These are phyloP conservation scores for Ballota nigra DNA, from an alignment of 257 asterid genomes.

Conservation along the genomic window DNA sequence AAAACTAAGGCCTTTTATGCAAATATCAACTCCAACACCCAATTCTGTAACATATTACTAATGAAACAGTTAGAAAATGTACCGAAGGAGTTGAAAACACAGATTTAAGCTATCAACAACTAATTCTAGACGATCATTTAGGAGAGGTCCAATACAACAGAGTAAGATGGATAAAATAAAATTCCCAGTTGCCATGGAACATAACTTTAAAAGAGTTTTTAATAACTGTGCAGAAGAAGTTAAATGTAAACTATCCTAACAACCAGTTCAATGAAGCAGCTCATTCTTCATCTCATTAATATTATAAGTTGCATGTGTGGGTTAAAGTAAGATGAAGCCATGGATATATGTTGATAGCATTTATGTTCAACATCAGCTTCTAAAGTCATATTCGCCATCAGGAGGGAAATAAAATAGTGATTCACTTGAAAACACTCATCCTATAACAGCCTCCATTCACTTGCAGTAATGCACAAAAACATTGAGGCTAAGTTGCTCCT, in stretches of 20 bases:
- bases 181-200: too few relatives aligned
- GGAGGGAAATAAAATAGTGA: background rate
- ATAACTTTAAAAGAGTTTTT: too few relatives aligned
- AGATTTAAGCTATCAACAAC: background rate
- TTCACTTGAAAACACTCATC: background rate
- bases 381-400: background rate
- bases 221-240: too few relatives aligned
- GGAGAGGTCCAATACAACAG: too few relatives aligned
- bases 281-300: too few relatives aligned
- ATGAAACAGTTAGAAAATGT: background rate
- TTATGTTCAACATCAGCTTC: background rate
- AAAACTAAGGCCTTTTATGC: background rate
- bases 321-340: too few relatives aligned
- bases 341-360: too few relatives aligned
- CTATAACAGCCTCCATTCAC: background rate
- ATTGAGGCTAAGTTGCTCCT: slow-evolving; percentile 13
- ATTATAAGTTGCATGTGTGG: too few relatives aligned
- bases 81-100: background rate
- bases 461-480: slow-evolving; percentile 5
- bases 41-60: background rate
- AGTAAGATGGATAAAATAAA: too few relatives aligned
- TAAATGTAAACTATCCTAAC: too few relatives aligned
- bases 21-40: background rate
- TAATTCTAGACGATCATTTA: background rate
- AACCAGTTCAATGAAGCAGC: too few relatives aligned